These are phyloP conservation scores for Zea luxurians DNA, from an alignment of 176 grass and related monocot species.

Conservation along the genomic window DNA sequence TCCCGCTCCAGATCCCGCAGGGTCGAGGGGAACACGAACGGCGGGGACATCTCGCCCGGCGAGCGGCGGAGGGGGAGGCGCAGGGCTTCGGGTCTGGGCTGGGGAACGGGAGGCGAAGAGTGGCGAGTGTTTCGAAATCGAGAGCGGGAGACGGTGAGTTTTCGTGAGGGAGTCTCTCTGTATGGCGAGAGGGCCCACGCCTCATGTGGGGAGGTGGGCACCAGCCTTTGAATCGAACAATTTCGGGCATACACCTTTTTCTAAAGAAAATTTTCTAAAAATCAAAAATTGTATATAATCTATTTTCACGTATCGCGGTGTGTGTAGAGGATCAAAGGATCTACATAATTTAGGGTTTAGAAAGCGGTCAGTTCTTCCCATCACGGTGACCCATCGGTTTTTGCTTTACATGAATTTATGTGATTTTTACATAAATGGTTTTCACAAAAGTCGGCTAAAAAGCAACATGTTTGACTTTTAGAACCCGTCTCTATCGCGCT, in stretches of 20 bases:
- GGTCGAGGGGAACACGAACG: constrained; percentile 69
- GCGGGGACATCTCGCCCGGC: constrained; percentile 58
- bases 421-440: too few relatives aligned
- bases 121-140: constrained; percentile 40
- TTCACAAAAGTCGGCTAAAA: too few relatives aligned
- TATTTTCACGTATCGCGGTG: too few relatives aligned
- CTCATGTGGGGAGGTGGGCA: background rate
- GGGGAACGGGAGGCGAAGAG: background rate
- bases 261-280: too few relatives aligned
- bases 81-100: background rate
- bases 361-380: too few relatives aligned
- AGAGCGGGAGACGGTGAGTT: constrained; percentile 46
- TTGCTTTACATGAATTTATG: too few relatives aligned
- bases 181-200: background rate
- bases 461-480: too few relatives aligned
- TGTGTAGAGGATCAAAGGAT: too few relatives aligned
- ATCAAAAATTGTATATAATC: too few relatives aligned
- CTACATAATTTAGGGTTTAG: too few relatives aligned
- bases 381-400: too few relatives aligned
- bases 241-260: background rate
- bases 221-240: background rate
- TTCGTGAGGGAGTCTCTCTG: background rate
- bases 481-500: too few relatives aligned
- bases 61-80: constrained; percentile 1
- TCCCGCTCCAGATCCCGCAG: constrained; percentile 74